Percentiles rank a stretch among this genome's conserved stretches.
Evolutionary conservation across 2,329 filamentous ascomycete species (phyloP).

Genomic region (Akanthomyces muscarius): DNA sequence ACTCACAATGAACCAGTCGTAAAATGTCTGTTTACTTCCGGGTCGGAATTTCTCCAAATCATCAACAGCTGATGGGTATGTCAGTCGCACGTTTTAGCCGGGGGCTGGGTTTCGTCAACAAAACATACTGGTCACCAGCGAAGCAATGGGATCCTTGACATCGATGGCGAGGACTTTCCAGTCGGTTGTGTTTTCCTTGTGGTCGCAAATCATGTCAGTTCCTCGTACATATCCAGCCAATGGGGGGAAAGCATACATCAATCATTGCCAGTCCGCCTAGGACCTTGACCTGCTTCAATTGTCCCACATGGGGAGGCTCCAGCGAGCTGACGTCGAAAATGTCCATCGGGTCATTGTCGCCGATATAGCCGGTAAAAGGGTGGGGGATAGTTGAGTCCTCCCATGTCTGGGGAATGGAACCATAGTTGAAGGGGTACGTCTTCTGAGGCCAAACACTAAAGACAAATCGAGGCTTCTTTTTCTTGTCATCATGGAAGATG

Average conservation of each 20-base stretch:
- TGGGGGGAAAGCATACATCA: conserved; percentile 27
- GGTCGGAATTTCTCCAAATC: conserved; percentile 39
- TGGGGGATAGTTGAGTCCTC: conserved; percentile 40
- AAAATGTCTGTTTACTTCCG: conserved; percentile 31
- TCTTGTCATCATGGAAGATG: conserved; percentile 39
- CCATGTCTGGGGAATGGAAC: conserved; percentile 43
- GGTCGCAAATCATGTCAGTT: conserved; percentile 2
- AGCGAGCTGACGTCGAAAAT: conserved; percentile 37
- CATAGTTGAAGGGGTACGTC: conserved; percentile 40
- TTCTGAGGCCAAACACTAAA: conserved; percentile 42
- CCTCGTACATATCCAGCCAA: background rate
- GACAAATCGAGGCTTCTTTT: conserved; percentile 35
- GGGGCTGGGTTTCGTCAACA: background rate
- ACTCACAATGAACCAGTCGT: conserved; percentile 38
- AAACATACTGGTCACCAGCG: conserved; percentile 30
- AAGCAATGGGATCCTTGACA: conserved; percentile 35
- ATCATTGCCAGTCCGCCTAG: conserved; percentile 37
- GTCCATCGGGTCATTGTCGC: conserved; percentile 42
- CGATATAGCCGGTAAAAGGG: conserved; percentile 33
- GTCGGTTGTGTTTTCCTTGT: conserved; percentile 33
- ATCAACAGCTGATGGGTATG: conserved; percentile 26
- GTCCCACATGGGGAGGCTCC: conserved; percentile 32
- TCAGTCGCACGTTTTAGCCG: conserved; percentile 13
- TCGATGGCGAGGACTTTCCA: conserved; percentile 41
- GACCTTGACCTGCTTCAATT: conserved; percentile 41